phyloP scores from a whole-genome alignment of 139 green algal species.

The Coelastrella sp. region DNA sequence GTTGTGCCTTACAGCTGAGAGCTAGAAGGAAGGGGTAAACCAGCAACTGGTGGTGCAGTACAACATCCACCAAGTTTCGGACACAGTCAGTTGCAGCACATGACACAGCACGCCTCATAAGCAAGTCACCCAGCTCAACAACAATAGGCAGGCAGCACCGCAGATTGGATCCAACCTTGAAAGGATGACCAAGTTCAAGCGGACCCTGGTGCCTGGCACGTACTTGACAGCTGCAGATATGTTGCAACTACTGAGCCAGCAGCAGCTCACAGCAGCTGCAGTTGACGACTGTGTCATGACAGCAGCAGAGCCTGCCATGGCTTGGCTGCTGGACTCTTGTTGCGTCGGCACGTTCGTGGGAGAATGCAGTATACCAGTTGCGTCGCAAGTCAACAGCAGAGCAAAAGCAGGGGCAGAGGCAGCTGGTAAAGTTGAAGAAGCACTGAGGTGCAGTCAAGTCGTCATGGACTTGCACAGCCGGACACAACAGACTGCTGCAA shows the following conservation, averaged over 20 bases:
- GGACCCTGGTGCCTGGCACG: conserved; percentile 7
- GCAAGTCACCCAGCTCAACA: not conserved
- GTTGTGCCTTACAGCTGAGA: not conserved
- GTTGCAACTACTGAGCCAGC: conserved; percentile 18
- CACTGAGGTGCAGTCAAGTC: too few species aligned
- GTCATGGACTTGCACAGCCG: not conserved
- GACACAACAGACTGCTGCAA: not conserved
- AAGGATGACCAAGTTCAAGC: conserved; percentile 36
- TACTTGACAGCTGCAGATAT: conserved; percentile 47
- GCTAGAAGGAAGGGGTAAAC: not conserved
- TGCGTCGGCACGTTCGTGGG: conserved; percentile 7
- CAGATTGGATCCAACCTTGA: too few species aligned
- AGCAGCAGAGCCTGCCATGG: conserved; percentile 24
- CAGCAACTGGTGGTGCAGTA: too few species aligned
- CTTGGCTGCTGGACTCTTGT: conserved; percentile 39
- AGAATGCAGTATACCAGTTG: not conserved
- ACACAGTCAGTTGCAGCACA: too few species aligned
- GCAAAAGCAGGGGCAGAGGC: too few species aligned
- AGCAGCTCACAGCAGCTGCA: conserved; percentile 25
- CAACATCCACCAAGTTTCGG: too few species aligned
- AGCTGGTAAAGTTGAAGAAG: too few species aligned
- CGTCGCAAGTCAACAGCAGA: too few species aligned
- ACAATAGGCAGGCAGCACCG: not conserved
- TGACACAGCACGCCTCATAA: too few species aligned
- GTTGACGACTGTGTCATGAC: conserved; percentile 10